Evolutionary conservation across 345 rosid genomes (phyloP), one percentile per base, ranked within the genome.

Genomic region (Dipteronia dyeriana): DNA sequence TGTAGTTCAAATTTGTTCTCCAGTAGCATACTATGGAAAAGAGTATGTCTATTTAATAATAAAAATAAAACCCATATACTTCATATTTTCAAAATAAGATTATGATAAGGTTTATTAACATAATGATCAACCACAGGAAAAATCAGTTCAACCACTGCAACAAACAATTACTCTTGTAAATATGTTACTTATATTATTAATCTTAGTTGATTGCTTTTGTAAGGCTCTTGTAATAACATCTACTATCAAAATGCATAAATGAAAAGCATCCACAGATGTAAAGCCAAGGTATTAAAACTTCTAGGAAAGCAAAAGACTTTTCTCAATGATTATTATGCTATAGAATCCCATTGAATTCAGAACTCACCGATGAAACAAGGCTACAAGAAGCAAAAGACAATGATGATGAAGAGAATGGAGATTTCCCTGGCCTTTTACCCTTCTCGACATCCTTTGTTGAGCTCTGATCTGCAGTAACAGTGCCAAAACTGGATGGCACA

Each of bases 401-500:
- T n/a, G 98, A 89, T 54, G 85, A 86, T 23, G 97, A 76, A 47
- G 92, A 88, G 70, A 93, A 95, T 26, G 94, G 93, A 51, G 92
- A 82, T 4, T 80, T 82, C 78, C 81, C 83, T 53, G 88, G 89
- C 72, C 82, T 85, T 65, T 85, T 87, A 69, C 84, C 82, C 60
- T 80, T 82, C 75, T 77, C 83, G 5, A 80, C 88, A 45, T 83
- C 67, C 83, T 83, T 81, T 76, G 76, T 61, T 10, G 76, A 54
- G 54, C 73, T 85, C 66, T 74, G 73, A 77, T 82, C 82, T 29
- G 74, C 79, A 71, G 60, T 61, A 45, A 83, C 91, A 75, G 93
- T 87, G 61, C 98, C 98, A 82, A 93, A 95, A 90, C 98, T 91
- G 34, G 95, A 88, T 51, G 88, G 89, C 72, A 84, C 78, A 80